These are phyloP conservation scores for Dispira parvispora DNA, from an alignment of 192 early-diverging fungal species.

Conservation along the genomic window DNA sequence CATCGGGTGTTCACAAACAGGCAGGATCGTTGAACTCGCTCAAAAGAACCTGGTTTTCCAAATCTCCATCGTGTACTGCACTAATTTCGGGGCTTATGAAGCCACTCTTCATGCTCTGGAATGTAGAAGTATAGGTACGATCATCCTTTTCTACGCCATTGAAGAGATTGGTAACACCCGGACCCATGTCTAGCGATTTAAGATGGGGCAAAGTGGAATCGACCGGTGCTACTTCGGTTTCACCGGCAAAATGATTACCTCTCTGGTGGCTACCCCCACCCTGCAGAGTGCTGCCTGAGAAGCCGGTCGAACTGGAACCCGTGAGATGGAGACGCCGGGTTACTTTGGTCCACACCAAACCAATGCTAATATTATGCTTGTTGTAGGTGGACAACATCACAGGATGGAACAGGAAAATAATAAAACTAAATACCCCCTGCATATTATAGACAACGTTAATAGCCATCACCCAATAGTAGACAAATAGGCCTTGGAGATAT, in stretches of 20 bases:
- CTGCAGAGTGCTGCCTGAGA: no score
- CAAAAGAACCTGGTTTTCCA: no score
- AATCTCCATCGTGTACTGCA: no score
- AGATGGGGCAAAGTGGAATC: not conserved
- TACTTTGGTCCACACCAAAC: no score
- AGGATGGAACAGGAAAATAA: slow-evolving; percentile 1
- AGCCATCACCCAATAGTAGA: not conserved
- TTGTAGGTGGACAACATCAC: slow-evolving; percentile 1
- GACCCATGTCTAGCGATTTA: slow-evolving; percentile 11
- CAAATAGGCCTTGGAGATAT: not conserved
- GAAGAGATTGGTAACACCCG: slow-evolving; percentile 2
- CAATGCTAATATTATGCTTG: not conserved
- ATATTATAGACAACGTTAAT: not conserved
- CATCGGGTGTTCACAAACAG: no score
- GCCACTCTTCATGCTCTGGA: not conserved
- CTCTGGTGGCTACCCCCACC: no score
- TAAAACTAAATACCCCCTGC: not conserved
- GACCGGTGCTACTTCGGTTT: not conserved
- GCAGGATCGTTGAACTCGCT: no score
- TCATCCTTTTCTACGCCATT: not conserved
- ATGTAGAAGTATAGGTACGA: not conserved
- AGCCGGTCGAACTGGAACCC: no score
- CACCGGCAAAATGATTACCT: no score
- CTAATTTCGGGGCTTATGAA: no score
- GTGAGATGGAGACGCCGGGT: no score